Conservation (phyloP, 2,329 filamentous ascomycete species). For the Fusarium dimerum region DNA sequence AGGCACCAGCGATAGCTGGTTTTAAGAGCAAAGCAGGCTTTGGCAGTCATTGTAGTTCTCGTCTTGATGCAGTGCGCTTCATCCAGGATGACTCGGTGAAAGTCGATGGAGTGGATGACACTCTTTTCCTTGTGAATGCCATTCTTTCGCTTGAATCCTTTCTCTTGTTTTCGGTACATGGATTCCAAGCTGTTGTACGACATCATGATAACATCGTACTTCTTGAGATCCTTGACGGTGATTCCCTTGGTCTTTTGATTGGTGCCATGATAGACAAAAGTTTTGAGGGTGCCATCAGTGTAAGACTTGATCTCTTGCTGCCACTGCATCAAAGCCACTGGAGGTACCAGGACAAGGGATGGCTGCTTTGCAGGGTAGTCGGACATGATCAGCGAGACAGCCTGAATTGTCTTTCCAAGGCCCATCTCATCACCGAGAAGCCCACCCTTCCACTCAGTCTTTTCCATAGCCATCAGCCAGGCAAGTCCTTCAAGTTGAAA, state of each 20-base stretch:
- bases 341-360: constrained; percentile 85
- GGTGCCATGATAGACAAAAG: constrained; percentile 86
- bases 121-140: constrained; percentile 79
- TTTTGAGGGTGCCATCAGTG: constrained; percentile 86
- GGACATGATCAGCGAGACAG: constrained; percentile 97
- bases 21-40: constrained; percentile 89
- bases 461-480: constrained; percentile 93
- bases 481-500: constrained; percentile 93
- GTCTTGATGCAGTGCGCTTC: constrained; percentile 95
- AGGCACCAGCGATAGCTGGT: constrained; percentile 93
- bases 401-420: constrained; percentile 97
- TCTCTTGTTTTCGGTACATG: constrained; percentile 87
- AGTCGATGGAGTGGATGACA: constrained; percentile 80
- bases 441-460: constrained; percentile 82
- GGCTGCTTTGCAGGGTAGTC: constrained; percentile 85
- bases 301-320: constrained; percentile 77
- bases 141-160: constrained; percentile 81
- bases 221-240: constrained; percentile 71
- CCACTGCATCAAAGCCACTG: constrained; percentile 96
- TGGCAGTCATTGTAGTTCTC: constrained; percentile 86
- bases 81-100: constrained; percentile 90
- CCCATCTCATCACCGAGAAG: constrained; percentile 98
- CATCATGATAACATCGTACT: constrained; percentile 93
- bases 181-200: constrained; percentile 93
- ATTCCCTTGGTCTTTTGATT: constrained; percentile 81